Conservation (phyloP, 129 eudicot genomes). For the Pulicaria dysenterica region DNA sequence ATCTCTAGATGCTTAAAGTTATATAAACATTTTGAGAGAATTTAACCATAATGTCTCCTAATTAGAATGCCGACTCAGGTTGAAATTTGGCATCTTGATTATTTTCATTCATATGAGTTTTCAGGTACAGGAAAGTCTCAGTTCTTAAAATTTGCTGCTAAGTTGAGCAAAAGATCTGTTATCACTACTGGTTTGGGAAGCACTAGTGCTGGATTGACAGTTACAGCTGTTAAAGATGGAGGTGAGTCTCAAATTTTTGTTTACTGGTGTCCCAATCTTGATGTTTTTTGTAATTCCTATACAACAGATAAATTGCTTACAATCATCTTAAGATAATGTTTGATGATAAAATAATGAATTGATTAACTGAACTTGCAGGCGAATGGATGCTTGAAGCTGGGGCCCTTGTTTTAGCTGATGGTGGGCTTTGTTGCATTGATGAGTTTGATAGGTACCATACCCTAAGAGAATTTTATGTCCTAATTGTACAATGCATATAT, state of each 20-base stretch:
- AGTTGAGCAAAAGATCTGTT: constrained; percentile 93
- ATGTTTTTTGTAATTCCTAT: constrained; percentile 8
- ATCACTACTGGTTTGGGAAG: constrained; percentile 98
- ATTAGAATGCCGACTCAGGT: neutral
- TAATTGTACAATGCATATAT: neutral
- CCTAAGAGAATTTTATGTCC: neutral
- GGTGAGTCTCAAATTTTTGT: constrained; percentile 44
- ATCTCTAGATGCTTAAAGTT: neutral
- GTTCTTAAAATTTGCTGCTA: constrained; percentile 94
- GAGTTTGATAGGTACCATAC: constrained; percentile 98
- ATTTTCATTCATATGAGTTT: constrained; percentile 18
- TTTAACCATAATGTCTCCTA: neutral
- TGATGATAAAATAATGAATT: neutral
- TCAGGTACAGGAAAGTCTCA: constrained; percentile 97
- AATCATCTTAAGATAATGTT: neutral
- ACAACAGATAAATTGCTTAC: neutral
- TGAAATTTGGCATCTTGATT: neutral
- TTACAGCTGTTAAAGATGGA: constrained; percentile 95
- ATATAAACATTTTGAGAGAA: neutral
- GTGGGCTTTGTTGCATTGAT: constrained; percentile 99
- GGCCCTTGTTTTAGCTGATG: constrained; percentile 97
- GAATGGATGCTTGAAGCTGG: constrained; percentile 99
- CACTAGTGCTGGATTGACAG: constrained; percentile 98
- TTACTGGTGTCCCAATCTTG: neutral
- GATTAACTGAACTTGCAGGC: constrained; percentile 44